A percentile compares a stretch with the other conserved stretches of the same genome.
phyloP scores from a whole-genome alignment of 1,139 yeast species.

The Magnusiomyces paraingens region DNA sequence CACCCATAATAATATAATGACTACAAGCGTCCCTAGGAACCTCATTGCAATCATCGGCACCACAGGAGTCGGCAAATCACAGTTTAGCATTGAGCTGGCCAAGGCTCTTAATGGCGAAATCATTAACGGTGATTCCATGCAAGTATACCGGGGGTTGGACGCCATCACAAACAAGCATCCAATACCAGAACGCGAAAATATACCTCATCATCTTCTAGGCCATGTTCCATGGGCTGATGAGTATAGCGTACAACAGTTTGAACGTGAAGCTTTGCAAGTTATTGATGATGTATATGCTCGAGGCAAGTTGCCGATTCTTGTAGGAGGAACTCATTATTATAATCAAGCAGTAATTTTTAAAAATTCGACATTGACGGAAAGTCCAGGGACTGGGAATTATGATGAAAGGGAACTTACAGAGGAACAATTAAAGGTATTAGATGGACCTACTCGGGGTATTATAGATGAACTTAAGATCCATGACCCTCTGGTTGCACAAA shows the following conservation, averaged over 20 bases:
- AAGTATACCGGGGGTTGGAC: constrained; percentile 68
- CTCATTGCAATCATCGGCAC: constrained; percentile 82
- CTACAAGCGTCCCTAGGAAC: too few relatives aligned
- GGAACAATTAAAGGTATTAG: constrained; percentile 43
- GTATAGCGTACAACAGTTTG: constrained; percentile 76
- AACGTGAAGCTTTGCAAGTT: constrained; percentile 50
- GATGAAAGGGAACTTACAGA: constrained; percentile 20
- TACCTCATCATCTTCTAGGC: constrained; percentile 82
- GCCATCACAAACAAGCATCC: constrained; percentile 93
- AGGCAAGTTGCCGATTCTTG: constrained; percentile 76
- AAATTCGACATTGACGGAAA: constrained; percentile 45
- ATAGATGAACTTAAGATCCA: constrained; percentile 42
- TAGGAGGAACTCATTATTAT: constrained; percentile 96
- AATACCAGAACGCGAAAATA: constrained; percentile 57
- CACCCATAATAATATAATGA: too few relatives aligned
- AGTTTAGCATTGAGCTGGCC: constrained; percentile 75
- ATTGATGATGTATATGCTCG: constrained; percentile 60
- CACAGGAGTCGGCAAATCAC: constrained; percentile 97
- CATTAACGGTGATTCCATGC: constrained; percentile 97
- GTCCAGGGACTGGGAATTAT: background rate
- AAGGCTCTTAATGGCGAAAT: constrained; percentile 75
- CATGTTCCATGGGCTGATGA: constrained; percentile 77
- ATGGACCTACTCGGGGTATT: constrained; percentile 47
- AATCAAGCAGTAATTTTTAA: constrained; percentile 68
- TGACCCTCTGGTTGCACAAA: constrained; percentile 70